Percentiles rank a stretch among this genome's conserved stretches.
These are phyloP conservation scores for Flueggea neowawraea DNA, from an alignment of 441 rosid species.

Conservation along the genomic window DNA sequence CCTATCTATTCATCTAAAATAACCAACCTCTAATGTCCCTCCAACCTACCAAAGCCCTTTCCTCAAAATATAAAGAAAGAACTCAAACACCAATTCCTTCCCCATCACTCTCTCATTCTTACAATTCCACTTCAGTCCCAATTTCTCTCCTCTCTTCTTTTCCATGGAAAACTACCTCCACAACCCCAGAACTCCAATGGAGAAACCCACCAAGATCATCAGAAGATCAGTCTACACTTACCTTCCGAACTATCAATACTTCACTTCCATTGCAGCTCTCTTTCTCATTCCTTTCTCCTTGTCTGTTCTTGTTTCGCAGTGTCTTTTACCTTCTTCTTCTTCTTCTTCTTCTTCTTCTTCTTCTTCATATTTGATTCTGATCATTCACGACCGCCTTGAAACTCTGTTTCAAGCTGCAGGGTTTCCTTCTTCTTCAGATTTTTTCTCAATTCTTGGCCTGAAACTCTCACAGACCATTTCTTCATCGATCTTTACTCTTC, in stretches of 20 bases:
- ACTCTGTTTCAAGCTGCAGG: constrained; percentile 61
- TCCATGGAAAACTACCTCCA: constrained; percentile 13
- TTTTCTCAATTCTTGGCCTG: constrained; percentile 53
- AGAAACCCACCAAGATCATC: constrained; percentile 40
- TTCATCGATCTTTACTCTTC: constrained; percentile 46
- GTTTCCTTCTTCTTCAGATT: constrained; percentile 52
- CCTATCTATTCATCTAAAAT: constrained; percentile 33
- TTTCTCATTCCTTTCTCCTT: constrained; percentile 57
- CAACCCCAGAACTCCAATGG: constrained; percentile 35
- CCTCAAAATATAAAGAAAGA: background rate
- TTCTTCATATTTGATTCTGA: constrained; percentile 38
- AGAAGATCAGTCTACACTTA: constrained; percentile 64
- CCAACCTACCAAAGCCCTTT: constrained; percentile 12
- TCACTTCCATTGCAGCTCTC: constrained; percentile 48
- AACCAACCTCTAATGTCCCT: constrained; percentile 12
- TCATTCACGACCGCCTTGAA: constrained; percentile 33
- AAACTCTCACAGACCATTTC: constrained; percentile 77
- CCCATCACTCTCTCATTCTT: constrained; percentile 1
- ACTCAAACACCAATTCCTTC: constrained; percentile 8
- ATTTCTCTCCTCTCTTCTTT: background rate
- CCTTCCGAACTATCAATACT: constrained; percentile 58
- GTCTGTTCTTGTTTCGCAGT: constrained; percentile 58
- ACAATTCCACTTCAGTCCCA: background rate
- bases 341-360: too few relatives aligned
- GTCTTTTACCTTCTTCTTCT: constrained; percentile 27